Evolutionary conservation across 1,284 basidiomycete genomes (phyloP), one percentile per base, ranked within the genome.

Genomic region (Ceratobasidium sp.): DNA sequence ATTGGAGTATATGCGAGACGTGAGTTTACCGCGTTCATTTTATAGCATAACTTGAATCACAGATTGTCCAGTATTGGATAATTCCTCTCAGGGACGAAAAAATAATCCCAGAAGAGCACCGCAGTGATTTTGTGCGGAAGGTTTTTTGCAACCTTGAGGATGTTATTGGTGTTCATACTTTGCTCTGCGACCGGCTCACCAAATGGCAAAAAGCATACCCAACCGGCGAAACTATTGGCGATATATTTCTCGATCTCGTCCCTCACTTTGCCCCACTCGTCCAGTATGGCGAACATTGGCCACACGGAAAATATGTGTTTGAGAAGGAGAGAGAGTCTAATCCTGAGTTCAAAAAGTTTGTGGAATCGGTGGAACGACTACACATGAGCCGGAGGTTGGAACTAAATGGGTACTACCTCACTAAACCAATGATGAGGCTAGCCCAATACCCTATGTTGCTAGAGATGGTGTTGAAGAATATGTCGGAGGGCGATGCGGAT

Each of bases 61-160:
- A n/a, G n/a, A n/a, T 10, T 52, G 28, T 40, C 23, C 80, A 97
- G 95, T 88, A 88, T 70, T 99, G 98, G 98, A 91, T 98, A 79
- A 94, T 94, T 81, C 95, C 94, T 0, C 88, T 99, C 46, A 92
- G 87, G 26, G 85, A 86, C 9, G 88, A 87, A 62, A 94, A 96
- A 78, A 89, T 96, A 83, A 93, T 99, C 76, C 92, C 96, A 0
- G 87, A 90, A 56, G 87, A 90, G 0, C 89, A 95, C 66, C 91
- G 96, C 28, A 91, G 93, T 50, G 94, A 96, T 82, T 99, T 99
- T 84, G 88, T 99, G 50, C 90, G 92, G 48, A 96, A 98, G 83
- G 96, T 99, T 46, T 99, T 99, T 84, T 99, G 97, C 97, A 99
- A 99, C 84, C 90, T 99, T 15, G 90, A 94, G 81, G 97, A 99